These are phyloP conservation scores for Catenaria anguillulae DNA, from an alignment of 371 early-diverging fungal species.

Conservation along the genomic window DNA sequence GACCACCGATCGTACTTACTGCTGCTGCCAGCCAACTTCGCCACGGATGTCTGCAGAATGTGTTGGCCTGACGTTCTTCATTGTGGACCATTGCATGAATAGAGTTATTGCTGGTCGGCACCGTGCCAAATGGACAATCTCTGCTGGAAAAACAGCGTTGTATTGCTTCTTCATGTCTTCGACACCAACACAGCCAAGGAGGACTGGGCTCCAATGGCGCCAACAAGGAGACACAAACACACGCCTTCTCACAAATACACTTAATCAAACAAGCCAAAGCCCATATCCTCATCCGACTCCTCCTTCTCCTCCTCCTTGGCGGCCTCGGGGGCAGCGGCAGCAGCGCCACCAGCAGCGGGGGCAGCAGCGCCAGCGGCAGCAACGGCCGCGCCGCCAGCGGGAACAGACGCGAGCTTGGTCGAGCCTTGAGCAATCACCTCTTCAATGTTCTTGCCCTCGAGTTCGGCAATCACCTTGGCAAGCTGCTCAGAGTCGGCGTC, in stretches of 20 bases:
- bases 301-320: conserved; percentile 34
- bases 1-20: too few relatives aligned
- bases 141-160: too few relatives aligned
- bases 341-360: conserved; percentile 38
- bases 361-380: conserved; percentile 32
- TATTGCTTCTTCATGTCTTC: too few relatives aligned
- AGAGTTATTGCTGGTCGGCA: too few relatives aligned
- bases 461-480: conserved; percentile 55
- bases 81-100: too few relatives aligned
- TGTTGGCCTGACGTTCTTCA: too few relatives aligned
- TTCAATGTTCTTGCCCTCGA: conserved; percentile 75
- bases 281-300: conserved; percentile 33
- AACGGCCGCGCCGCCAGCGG: conserved; percentile 33
- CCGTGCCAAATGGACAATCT: too few relatives aligned
- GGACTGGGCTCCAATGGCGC: too few relatives aligned
- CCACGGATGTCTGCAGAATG: too few relatives aligned
- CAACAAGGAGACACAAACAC: too few relatives aligned
- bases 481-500: conserved; percentile 73
- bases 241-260: background rate
- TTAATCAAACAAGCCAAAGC: conserved; percentile 44
- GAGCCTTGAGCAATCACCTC: conserved; percentile 76
- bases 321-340: conserved; percentile 17
- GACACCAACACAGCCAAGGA: too few relatives aligned
- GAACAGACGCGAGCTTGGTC: conserved; percentile 84
- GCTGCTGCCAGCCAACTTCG: too few relatives aligned